phyloP scores from a whole-genome alignment of 164 flowering plant species.

The Vitis cinerea region DNA sequence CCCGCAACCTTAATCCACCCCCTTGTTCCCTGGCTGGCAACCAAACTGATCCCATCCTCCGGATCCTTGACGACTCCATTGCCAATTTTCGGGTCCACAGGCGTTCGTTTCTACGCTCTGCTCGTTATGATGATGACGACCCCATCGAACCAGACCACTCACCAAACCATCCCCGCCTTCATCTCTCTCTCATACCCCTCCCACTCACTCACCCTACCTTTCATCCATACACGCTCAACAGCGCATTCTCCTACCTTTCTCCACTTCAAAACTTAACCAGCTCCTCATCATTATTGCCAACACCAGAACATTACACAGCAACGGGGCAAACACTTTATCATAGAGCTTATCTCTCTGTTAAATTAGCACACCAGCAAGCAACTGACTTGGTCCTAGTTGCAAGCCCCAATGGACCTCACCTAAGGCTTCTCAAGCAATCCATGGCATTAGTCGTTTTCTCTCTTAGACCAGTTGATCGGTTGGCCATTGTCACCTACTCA shows the following conservation, averaged over 20 bases:
- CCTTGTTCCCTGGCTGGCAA: slow-evolving; percentile 28
- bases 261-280: slow-evolving; percentile 8
- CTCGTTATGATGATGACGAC: slow-evolving; percentile 73
- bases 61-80: slow-evolving; percentile 87
- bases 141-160: slow-evolving; percentile 62
- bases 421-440: slow-evolving; percentile 81
- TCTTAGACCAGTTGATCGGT: slow-evolving; percentile 70
- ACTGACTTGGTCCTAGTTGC: slow-evolving; percentile 81
- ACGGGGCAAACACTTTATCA: slow-evolving; percentile 19
- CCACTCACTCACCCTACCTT: slow-evolving; percentile 22
- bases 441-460: slow-evolving; percentile 84
- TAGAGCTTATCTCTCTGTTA: slow-evolving; percentile 59
- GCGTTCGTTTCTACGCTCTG: slow-evolving; percentile 75
- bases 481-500: slow-evolving; percentile 77
- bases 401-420: slow-evolving; percentile 75
- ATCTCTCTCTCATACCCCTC: slow-evolving; percentile 42
- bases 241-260: slow-evolving; percentile 1
- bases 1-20: slow-evolving; percentile 52
- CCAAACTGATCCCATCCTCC: slow-evolving; percentile 66
- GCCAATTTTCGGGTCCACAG: slow-evolving; percentile 77
- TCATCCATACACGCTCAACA: neutral
- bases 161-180: slow-evolving; percentile 43
- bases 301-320: slow-evolving; percentile 21
- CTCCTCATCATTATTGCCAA: slow-evolving; percentile 15
- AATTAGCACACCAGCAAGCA: slow-evolving; percentile 54